Percentiles rank a stretch among this genome's conserved stretches.
These are phyloP conservation scores for Lomentospora prolificans DNA, from an alignment of 2,329 filamentous ascomycete species.

Conservation along the genomic window DNA sequence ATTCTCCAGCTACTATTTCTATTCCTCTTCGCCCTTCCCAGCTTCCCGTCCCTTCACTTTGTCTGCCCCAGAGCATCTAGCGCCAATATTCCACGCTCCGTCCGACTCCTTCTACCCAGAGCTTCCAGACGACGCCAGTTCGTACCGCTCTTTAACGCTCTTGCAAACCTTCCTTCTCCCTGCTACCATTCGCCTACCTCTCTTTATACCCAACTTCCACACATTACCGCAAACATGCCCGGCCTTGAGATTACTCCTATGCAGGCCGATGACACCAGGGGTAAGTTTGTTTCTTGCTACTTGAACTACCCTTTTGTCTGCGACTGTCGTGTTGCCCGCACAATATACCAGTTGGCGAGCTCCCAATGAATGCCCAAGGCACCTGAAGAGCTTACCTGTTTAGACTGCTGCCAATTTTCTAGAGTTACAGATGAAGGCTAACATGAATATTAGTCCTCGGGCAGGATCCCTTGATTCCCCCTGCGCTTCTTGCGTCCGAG, in stretches of 20 bases:
- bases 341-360: no score
- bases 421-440: constrained; percentile 6
- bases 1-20: constrained; percentile 1
- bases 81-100: neutral
- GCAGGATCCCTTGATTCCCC: constrained; percentile 87
- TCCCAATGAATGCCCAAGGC: no score
- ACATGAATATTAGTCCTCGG: constrained; percentile 59
- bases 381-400: no score
- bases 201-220: neutral
- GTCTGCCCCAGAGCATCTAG: neutral
- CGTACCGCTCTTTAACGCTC: neutral
- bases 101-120: neutral
- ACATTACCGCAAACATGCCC: constrained; percentile 3
- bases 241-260: neutral
- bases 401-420: no score
- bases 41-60: neutral
- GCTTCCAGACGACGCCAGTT: neutral
- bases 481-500: constrained; percentile 76
- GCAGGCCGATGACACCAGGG: constrained; percentile 8
- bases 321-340: no score
- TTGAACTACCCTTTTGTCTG: no score
- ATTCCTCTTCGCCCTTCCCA: neutral
- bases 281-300: neutral
- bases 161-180: neutral
- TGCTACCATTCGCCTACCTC: neutral